Conservation (phyloP, 805 yeast species). For the Yarrowia keelungensis region DNA sequence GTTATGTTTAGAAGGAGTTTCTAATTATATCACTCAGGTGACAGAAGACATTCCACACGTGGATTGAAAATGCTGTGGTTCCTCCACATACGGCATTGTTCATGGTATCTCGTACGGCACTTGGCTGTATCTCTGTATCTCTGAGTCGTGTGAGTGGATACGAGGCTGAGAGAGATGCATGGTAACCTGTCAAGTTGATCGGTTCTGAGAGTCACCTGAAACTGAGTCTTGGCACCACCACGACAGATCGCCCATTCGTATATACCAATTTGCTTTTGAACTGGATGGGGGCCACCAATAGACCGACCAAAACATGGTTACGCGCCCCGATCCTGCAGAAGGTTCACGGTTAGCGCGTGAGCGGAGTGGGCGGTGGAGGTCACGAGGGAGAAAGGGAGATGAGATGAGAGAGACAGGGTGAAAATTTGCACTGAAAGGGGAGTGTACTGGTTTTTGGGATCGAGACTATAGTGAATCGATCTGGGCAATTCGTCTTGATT, state of each 20-base stretch:
- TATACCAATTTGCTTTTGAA: not conserved
- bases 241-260: not conserved
- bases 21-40: not conserved
- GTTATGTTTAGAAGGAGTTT: not conserved
- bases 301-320: not conserved
- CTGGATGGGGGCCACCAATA: not conserved
- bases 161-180: not conserved
- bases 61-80: not conserved
- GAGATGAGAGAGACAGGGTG: not conserved
- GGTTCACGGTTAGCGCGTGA: slow-evolving; percentile 2
- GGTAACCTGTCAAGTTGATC: not conserved
- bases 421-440: too few species aligned
- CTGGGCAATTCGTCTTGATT: too few species aligned
- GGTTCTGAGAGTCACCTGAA: not conserved
- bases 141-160: not conserved
- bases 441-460: too few species aligned
- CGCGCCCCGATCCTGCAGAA: slow-evolving; percentile 11
- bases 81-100: not conserved
- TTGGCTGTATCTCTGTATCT: not conserved
- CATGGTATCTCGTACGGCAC: not conserved
- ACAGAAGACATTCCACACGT: not conserved
- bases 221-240: not conserved
- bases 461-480: too few species aligned
- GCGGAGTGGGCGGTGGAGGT: slow-evolving; percentile 10
- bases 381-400: not conserved